These are phyloP conservation scores for Cucurbitaria berberidis DNA, from an alignment of 2,329 filamentous ascomycete species.

Conservation along the genomic window DNA sequence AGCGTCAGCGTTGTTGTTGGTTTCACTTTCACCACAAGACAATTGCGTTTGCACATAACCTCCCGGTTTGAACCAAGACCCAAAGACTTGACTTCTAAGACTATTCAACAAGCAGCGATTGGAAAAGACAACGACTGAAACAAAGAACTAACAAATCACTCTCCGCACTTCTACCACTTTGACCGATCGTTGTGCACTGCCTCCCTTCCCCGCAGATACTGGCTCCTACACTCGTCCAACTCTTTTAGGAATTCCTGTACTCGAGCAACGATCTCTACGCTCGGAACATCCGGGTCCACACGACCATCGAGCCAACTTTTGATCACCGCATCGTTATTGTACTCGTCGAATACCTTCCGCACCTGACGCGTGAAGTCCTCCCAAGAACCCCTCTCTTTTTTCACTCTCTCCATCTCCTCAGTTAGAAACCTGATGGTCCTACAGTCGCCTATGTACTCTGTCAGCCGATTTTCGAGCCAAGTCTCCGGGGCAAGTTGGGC, in stretches of 20 bases:
- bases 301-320: background rate
- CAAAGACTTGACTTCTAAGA: background rate
- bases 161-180: no score
- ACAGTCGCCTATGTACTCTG: background rate
- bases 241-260: no score
- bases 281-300: background rate
- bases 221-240: no score
- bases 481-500: background rate
- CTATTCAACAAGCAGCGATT: no score
- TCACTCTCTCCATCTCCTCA: background rate
- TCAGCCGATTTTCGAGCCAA: background rate
- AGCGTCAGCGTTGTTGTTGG: background rate
- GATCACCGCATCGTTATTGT: background rate
- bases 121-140: no score
- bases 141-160: no score
- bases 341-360: background rate
- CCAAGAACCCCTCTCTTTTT: background rate
- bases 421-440: background rate
- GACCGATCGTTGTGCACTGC: no score
- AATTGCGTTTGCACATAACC: background rate
- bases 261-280: background rate
- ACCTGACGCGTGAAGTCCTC: background rate
- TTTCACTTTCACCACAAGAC: background rate
- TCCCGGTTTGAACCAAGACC: background rate
- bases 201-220: no score